Base-by-base conservation (phyloP, 257 asterid genomes). In the Solanum chmielewskii region DNA sequence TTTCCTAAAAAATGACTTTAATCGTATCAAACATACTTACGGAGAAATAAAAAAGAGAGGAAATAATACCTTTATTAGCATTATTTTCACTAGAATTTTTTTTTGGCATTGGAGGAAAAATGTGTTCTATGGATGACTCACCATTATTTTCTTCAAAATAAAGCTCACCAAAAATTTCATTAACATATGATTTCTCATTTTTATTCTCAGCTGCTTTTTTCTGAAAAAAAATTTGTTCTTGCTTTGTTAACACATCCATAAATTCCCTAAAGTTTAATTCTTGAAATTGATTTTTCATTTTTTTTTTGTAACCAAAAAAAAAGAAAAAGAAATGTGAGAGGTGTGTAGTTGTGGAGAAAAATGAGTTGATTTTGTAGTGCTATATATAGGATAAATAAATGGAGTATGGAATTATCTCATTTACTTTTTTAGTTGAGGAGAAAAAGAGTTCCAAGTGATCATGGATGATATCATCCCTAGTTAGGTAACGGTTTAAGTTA, bases 181-280 rank as follows among this genome's bases (percentile, higher is more conserved):
- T 41, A 75, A 75, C 59, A 23, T 41, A 39, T 41, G 59, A 41
- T 75, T 75, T 75, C 56, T 75, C 56, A 75, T 25, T 39, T 2
- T 75, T 49, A 4, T 41, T 49, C 45, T 9, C 84, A 8, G 66
- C 42, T 29, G 9, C 15, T 5, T 80, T 80, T 47, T 80, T 80
- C 42, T 47, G 15, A 18, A 29, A 80, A 80, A 9, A 5, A 2
- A 1, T 0, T 80, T 80, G 68, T 80, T 80, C 85, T 80, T 80
- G 85, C 14, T 10, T 80, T 45, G 85, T 47, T 80, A 80, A 47
- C 42, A 27, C 85, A 27, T 80, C 85, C 20, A 80, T 64, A 29
- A 80, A 80, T 29, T 80, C 85, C 85, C 52, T 37, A 18, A 47
- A n/a, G 39, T 39, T 80, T 47, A 80, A 80, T 80, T 80, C 85